These are phyloP conservation scores for Ophidiomyces ophidiicola DNA, from an alignment of 2,329 filamentous ascomycete genomes.

Conservation along the genomic window DNA sequence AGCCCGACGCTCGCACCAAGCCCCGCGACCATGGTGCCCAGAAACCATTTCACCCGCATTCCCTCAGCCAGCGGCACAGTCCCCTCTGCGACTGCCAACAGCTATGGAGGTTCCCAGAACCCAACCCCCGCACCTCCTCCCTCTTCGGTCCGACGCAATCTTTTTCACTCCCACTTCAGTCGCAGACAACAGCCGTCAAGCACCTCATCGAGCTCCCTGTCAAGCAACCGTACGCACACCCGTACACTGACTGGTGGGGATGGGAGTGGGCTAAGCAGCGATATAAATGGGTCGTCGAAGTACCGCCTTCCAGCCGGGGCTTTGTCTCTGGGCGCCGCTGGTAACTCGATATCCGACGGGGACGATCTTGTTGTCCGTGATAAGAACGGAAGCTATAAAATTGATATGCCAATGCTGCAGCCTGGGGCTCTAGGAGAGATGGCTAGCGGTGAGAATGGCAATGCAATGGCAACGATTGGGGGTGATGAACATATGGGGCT, in stretches of 20 bases:
- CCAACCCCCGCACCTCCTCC: slow-evolving; percentile 6
- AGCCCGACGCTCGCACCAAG: no score
- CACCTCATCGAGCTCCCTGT: slow-evolving; percentile 1
- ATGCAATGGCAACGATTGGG: slow-evolving; percentile 30
- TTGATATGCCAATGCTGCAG: slow-evolving; percentile 36
- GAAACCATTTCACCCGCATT: slow-evolving; percentile 12
- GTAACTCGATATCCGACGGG: slow-evolving; percentile 20
- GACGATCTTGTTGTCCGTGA: slow-evolving; percentile 41
- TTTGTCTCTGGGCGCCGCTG: background rate
- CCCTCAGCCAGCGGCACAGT: slow-evolving; percentile 13
- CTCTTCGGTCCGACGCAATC: slow-evolving; percentile 12
- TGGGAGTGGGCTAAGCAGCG: slow-evolving; percentile 6
- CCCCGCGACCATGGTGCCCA: slow-evolving; percentile 9
- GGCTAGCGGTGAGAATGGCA: slow-evolving; percentile 28
- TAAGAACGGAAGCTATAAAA: slow-evolving; percentile 37
- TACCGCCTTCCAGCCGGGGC: slow-evolving; percentile 5
- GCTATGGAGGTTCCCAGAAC: slow-evolving; percentile 1
- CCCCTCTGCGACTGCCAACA: slow-evolving; percentile 7
- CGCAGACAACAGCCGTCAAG: slow-evolving; percentile 7
- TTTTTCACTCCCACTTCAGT: slow-evolving; percentile 12
- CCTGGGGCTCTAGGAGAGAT: slow-evolving; percentile 25
- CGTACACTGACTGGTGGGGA: slow-evolving; percentile 4
- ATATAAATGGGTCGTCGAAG: slow-evolving; percentile 5
- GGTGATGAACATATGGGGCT: slow-evolving; percentile 46
- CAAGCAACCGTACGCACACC: slow-evolving; percentile 3